Base-by-base conservation (phyloP, 2,329 filamentous ascomycete genomes). In the Curvularia lunata region DNA sequence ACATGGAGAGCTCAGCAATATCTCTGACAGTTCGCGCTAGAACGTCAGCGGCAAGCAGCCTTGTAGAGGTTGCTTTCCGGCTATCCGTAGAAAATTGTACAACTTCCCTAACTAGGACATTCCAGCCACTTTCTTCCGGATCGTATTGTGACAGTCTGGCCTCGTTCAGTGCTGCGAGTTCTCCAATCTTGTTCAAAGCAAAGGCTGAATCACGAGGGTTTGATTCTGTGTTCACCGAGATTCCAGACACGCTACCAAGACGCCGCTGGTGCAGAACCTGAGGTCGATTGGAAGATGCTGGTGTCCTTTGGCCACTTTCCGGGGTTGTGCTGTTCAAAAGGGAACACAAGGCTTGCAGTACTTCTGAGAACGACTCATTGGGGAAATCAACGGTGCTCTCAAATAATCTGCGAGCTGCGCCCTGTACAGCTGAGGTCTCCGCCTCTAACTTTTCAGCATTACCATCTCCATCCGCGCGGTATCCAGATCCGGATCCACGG, bases 351-450 rank as follows among this genome's bases (percentile, higher is more conserved):
- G 92, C 89, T 52, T 83, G 80, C 1, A 98, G 81, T 9, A 98
- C 86, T 62, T 91, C 86, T 5, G 89, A 80, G 67, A 98, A 98
- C 0, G 92, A 83, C 16, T 87, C 83, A 63, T 94, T 92, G 0
- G 92, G 91, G 68, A 96, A 98, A 66, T 97, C 93, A 16, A 90
- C 83, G 0, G 93, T 98, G 76, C 92, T 97, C 73, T 98, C 95
- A 56, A 98, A 88, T 18, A 99, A 82, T 61, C 95, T 87, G 1
- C 88, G 87, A 1, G 92, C 92, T 2, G 95, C 95, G 6, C 90
- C 89, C 75, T 97, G 91, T 0, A 98, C 94, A 30, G 95, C 91
- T 58, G 90, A 86, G 27, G 97, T 90, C 73, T 99, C 95, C 0
- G 86, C 83, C 37, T 86, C 87, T 67, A 98, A 62, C 46, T 71